Evolutionary conservation across 257 asterid genomes (phyloP).

Genomic region (Leonotis leonurus): DNA sequence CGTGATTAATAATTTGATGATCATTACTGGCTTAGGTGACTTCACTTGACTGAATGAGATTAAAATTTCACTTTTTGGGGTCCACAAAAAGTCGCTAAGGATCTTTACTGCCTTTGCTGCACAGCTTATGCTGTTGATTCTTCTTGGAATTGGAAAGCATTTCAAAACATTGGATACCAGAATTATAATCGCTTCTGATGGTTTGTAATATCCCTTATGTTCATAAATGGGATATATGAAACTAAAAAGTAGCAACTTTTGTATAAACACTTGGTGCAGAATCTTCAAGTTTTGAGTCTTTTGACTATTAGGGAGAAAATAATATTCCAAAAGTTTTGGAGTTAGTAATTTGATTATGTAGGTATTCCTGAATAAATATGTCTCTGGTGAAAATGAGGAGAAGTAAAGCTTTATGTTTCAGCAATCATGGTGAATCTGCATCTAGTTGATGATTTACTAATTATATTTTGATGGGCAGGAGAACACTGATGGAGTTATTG

Average conservation of each 20-base stretch:
- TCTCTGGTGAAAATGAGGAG: background rate
- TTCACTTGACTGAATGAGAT: background rate
- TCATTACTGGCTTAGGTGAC: background rate
- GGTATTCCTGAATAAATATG: background rate
- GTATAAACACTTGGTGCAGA: no score
- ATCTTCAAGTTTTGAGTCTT: no score
- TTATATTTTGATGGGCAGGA: slow-evolving; percentile 35
- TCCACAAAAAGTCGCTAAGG: background rate
- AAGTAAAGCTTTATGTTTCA: background rate
- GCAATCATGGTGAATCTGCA: background rate
- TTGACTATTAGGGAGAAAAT: no score
- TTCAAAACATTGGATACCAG: no score
- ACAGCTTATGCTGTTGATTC: background rate
- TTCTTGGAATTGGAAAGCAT: background rate
- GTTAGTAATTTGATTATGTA: no score
- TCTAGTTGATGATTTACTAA: background rate
- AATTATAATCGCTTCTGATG: no score
- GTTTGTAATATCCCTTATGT: no score
- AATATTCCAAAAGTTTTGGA: no score
- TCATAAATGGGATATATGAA: no score
- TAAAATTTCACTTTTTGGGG: background rate
- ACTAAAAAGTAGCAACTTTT: no score
- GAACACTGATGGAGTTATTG: slow-evolving; percentile 28
- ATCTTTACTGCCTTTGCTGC: background rate
- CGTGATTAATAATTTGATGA: background rate